Conservation (phyloP, 345 rosid genomes). For the Lepidium didymum region DNA sequence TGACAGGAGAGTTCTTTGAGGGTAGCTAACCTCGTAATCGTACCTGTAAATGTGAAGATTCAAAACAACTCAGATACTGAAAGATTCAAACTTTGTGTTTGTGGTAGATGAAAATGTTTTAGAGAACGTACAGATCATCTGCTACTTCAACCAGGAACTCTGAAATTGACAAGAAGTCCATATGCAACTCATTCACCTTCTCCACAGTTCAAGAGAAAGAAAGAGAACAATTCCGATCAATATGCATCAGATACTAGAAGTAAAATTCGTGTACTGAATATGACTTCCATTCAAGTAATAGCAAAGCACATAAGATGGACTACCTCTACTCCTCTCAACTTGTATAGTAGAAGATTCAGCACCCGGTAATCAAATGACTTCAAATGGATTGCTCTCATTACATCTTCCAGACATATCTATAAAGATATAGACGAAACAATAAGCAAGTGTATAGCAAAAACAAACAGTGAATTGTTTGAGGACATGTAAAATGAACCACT, state of each 20-base stretch:
- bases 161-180: constrained; percentile 78
- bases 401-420: constrained; percentile 63
- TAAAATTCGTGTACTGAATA: neutral
- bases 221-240: neutral
- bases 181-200: constrained; percentile 78
- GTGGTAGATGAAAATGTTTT: constrained; percentile 8
- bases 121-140: constrained; percentile 61
- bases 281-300: neutral
- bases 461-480: neutral
- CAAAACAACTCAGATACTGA: constrained; percentile 5
- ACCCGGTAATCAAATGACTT: constrained; percentile 87
- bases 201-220: constrained; percentile 31
- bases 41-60: constrained; percentile 40
- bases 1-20: neutral
- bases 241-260: neutral
- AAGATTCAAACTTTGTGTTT: constrained; percentile 18
- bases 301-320: constrained; percentile 16
- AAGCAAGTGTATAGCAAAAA: neutral
- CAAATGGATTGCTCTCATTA: constrained; percentile 64
- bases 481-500: neutral
- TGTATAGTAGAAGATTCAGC: constrained; percentile 73
- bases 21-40: constrained; percentile 66
- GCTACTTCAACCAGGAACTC: constrained; percentile 87
- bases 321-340: constrained; percentile 62
- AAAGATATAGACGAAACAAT: neutral